Evolutionary conservation across 495 filamentous ascomycete species (phyloP), one percentile per base, ranked within the genome.

Genomic region (Podospora pseudocomata): DNA sequence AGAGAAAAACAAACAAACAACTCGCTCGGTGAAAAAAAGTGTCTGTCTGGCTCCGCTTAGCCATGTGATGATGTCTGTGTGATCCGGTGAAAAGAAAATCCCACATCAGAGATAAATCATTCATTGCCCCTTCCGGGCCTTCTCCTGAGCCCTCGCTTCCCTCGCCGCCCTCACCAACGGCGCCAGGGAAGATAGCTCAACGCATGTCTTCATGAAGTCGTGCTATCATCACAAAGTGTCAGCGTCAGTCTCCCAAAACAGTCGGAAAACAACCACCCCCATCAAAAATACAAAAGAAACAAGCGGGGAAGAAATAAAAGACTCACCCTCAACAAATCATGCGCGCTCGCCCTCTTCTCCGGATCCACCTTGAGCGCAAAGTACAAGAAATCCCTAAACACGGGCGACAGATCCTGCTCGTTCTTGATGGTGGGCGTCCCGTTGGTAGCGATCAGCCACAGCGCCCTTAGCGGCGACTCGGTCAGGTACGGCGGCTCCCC

Each of bases 401-500:
- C 86, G 2, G 86, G 82, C 19, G 91, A 91, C 67, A 99, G 76
- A 30, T 88, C 87, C 53, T 94, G 86, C 77, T 96, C 92, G 69
- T 97, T 93, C 79, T 98, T 98, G 81, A 99, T 94, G 44, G 89
- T 85, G 5, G 95, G 95, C 5, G 96, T 98, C 44, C 95, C 95
- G 74, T 97, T 97, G 23, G 96, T 98, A 59, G 95, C 96, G 78
- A 99, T 99, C 70, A 99, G 79, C 82, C 94, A 99, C 30, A 99
- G 85, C 4, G 95, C 95, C 56, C 95, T 88, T 57, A 99, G 87
- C 9, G 95, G 95, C 26, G 91, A 94, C 78, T 99, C 95, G 23
- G 93, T 99, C 65, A 99, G 82, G 76, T 99, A 99, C 18, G 95
- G 95, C 18, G 95, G 95, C 74, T 99, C 95, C 70, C 95, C 96